Evolutionary conservation across 345 rosid species (phyloP).

Genomic region (Rubroshorea leprosula): DNA sequence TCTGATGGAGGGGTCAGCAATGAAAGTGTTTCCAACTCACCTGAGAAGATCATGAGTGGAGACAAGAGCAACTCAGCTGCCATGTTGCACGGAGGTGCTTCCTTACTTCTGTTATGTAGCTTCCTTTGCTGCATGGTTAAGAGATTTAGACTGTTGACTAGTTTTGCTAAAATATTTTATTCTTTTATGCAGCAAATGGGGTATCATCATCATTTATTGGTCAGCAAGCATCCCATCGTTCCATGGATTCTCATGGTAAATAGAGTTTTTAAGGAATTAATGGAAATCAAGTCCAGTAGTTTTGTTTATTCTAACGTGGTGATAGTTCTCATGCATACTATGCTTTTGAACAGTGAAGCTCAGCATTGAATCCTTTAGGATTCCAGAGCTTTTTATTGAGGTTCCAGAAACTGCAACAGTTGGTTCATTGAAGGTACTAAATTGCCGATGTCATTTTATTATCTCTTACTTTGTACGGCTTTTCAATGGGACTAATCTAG

Average conservation of each 20-base stretch:
- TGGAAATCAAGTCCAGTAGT: constrained; percentile 10
- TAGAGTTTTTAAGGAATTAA: constrained; percentile 18
- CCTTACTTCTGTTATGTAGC: constrained; percentile 9
- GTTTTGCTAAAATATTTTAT: constrained; percentile 21
- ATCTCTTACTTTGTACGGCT: neutral
- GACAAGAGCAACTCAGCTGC: constrained; percentile 28
- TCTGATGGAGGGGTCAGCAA: constrained; percentile 78
- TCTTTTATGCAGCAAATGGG: constrained; percentile 38
- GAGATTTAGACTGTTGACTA: constrained; percentile 2
- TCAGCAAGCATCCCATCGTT: constrained; percentile 35
- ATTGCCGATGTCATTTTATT: neutral
- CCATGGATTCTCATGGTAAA: constrained; percentile 72
- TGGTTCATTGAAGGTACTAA: constrained; percentile 70
- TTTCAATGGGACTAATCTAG: too few relatives aligned
- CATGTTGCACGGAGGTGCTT: constrained; percentile 37
- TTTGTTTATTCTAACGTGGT: constrained; percentile 8
- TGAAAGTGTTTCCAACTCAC: constrained; percentile 80
- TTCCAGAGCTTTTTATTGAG: constrained; percentile 86
- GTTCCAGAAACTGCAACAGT: constrained; percentile 73
- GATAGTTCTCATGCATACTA: constrained; percentile 21
- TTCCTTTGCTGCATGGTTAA: constrained; percentile 11
- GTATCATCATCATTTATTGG: constrained; percentile 35
- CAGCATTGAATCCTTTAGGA: constrained; percentile 77
- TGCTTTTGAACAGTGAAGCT: constrained; percentile 67
- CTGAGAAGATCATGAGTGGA: constrained; percentile 34